Evolutionary conservation across 129 eudicot species (phyloP).

Genomic region (Chrysanthemum lavandulifolium): DNA sequence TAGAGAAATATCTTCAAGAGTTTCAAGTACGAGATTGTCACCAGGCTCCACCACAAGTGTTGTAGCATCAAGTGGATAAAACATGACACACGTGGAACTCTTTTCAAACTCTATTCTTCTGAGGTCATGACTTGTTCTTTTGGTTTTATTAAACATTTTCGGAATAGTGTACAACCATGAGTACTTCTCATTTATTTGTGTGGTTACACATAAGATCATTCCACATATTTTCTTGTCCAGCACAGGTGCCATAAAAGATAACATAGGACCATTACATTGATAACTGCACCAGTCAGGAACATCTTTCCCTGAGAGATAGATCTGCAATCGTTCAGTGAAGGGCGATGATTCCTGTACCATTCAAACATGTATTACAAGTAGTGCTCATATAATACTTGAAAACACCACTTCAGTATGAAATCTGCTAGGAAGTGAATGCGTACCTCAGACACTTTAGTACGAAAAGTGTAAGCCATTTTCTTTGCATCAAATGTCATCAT

Average conservation of each 20-base stretch:
- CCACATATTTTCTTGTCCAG: slow-evolving; percentile 13
- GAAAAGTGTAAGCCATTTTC: background rate
- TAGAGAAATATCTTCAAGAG: too few relatives aligned
- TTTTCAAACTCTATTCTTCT: background rate
- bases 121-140: too few relatives aligned
- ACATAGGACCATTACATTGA: background rate
- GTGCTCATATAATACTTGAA: background rate
- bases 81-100: background rate
- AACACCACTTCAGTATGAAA: background rate
- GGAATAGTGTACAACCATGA: too few relatives aligned
- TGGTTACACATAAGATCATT: background rate
- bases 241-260: slow-evolving; percentile 7
- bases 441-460: slow-evolving; percentile 1
- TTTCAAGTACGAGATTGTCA: background rate
- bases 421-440: background rate
- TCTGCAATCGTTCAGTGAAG: background rate
- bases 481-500: background rate
- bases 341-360: slow-evolving; percentile 13
- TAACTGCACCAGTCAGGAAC: background rate
- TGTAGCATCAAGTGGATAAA: slow-evolving; percentile 11
- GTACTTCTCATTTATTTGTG: too few relatives aligned
- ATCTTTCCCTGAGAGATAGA: background rate
- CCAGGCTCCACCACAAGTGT: slow-evolving; percentile 8
- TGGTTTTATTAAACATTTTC: too few relatives aligned
- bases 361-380: background rate